Conservation (phyloP, 495 filamentous ascomycete genomes). For the Podospora comata region DNA sequence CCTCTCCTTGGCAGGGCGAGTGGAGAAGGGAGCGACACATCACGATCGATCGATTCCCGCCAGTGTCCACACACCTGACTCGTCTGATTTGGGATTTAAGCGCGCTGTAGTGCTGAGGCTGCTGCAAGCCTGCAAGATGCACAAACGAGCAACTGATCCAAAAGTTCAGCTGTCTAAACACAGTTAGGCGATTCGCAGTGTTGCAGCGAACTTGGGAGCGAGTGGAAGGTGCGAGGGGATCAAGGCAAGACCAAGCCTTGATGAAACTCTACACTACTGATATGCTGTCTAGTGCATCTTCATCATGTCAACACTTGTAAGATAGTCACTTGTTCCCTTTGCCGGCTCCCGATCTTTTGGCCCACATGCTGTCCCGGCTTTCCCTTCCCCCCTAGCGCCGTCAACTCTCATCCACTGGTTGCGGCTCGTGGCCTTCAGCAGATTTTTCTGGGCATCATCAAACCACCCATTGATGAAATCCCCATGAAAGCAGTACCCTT, state of each 20-base stretch:
- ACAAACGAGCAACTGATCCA: not conserved
- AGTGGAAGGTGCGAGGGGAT: no score
- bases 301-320: conserved; percentile 37
- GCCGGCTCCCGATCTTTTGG: conserved; percentile 33
- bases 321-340: conserved; percentile 34
- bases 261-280: no score
- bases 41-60: not conserved
- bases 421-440: conserved; percentile 31
- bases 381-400: conserved; percentile 32
- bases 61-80: not conserved
- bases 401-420: conserved; percentile 36
- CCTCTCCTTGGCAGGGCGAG: not conserved
- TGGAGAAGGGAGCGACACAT: not conserved
- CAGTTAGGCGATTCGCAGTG: no score
- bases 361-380: conserved; percentile 30
- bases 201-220: no score
- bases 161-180: not conserved
- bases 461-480: conserved; percentile 39
- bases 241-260: no score
- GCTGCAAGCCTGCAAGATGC: not conserved
- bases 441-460: conserved; percentile 32
- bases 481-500: conserved; percentile 35
- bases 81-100: not conserved
- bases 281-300: conserved; percentile 2
- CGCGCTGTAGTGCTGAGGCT: not conserved